phyloP scores from a whole-genome alignment of 495 filamentous ascomycete species.

The Penicillium tannophilum region DNA sequence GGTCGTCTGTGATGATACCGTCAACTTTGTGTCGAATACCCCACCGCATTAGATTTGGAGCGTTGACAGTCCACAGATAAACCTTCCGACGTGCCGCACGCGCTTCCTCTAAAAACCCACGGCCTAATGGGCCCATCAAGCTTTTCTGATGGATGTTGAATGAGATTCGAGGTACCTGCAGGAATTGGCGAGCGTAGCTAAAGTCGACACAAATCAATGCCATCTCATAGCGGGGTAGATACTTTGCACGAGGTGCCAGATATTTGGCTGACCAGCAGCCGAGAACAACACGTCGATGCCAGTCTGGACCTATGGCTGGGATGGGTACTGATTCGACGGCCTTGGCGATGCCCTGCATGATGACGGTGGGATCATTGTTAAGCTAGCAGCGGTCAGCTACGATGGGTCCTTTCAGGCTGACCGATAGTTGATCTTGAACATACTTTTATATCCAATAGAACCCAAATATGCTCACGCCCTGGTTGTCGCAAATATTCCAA shows the following conservation, averaged over 20 bases:
- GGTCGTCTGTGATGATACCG: constrained; percentile 62
- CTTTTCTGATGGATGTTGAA: constrained; percentile 74
- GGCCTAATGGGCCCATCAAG: constrained; percentile 65
- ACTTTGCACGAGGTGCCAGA: constrained; percentile 56
- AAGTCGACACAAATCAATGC: constrained; percentile 74
- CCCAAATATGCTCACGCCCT: constrained; percentile 66
- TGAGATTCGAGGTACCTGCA: constrained; percentile 57
- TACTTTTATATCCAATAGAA: constrained; percentile 89
- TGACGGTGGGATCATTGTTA: constrained; percentile 67
- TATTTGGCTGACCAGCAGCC: constrained; percentile 79
- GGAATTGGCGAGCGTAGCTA: constrained; percentile 68
- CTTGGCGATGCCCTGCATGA: constrained; percentile 65
- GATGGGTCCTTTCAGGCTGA: not conserved
- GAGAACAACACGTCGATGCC: constrained; percentile 71
- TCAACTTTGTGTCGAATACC: constrained; percentile 55
- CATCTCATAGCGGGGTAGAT: constrained; percentile 69
- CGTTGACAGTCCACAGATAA: constrained; percentile 86
- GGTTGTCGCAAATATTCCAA: constrained; percentile 68
- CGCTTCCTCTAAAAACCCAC: constrained; percentile 63
- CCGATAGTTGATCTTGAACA: not conserved
- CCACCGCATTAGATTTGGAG: constrained; percentile 73
- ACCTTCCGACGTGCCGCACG: constrained; percentile 57
- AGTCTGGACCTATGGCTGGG: constrained; percentile 48
- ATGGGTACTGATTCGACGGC: constrained; percentile 56
- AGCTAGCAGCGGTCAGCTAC: constrained; percentile 35